Percentiles rank a stretch among this genome's conserved stretches.
These are phyloP conservation scores for Phytophthora crassamura DNA, from an alignment of 352 stramenopile genomes.

Conservation along the genomic window DNA sequence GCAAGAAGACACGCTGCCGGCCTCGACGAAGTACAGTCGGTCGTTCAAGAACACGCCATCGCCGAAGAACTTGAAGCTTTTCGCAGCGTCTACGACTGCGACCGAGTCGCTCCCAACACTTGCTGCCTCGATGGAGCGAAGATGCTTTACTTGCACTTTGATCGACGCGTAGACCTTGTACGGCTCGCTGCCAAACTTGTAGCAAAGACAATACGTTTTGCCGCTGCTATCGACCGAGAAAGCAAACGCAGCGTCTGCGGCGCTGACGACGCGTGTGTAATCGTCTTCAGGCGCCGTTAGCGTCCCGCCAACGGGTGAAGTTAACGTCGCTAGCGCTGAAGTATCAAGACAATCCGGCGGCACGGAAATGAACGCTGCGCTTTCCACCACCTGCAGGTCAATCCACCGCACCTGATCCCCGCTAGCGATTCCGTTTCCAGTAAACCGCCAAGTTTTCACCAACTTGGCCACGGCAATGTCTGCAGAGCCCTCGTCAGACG, in stretches of 20 bases:
- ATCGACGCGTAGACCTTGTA: conserved; percentile 58
- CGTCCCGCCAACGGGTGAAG: conserved; percentile 2
- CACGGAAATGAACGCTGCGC: conserved; percentile 23
- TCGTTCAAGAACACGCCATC: conserved; percentile 63
- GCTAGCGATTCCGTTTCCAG: conserved; percentile 42
- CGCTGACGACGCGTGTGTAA: conserved; percentile 46
- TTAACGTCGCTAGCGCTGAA: conserved; percentile 45
- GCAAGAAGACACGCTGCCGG: conserved; percentile 43
- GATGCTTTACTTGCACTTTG: conserved; percentile 55
- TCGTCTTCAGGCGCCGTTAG: conserved; percentile 47
- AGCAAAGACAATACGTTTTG: conserved; percentile 68
- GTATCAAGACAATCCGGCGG: conserved; percentile 49
- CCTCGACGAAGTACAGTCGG: conserved; percentile 65
- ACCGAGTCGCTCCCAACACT: conserved; percentile 43
- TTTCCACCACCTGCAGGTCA: conserved; percentile 41
- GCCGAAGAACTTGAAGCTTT: conserved; percentile 57
- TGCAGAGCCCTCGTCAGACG: conserved; percentile 36
- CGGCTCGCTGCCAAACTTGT: conserved; percentile 74
- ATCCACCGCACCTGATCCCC: conserved; percentile 72
- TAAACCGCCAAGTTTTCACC: conserved; percentile 60
- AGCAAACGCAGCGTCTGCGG: conserved; percentile 27
- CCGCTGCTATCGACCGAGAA: conserved; percentile 53
- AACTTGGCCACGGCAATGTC: conserved; percentile 57
- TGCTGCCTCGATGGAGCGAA: conserved; percentile 38
- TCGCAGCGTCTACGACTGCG: conserved; percentile 56